Base-by-base conservation (phyloP, 73 alveolate species). In the Paramecium bursaria region DNA sequence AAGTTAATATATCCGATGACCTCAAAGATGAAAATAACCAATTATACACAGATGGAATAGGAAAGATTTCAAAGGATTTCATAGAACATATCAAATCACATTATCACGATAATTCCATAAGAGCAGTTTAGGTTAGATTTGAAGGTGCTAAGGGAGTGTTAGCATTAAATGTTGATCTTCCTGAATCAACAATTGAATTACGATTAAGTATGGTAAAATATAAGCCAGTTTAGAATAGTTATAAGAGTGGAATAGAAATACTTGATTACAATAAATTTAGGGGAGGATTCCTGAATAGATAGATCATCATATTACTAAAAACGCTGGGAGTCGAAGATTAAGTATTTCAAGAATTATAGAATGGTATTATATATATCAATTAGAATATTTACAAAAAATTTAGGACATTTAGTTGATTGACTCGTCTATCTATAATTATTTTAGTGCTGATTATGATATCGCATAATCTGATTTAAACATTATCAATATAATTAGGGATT, bases 121-220 rank as follows among this genome's bases (percentile, higher is more conserved):
- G 94, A 5, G 98, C 98, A 23, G 57, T 94, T 50, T 95, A 94
- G 73, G 73, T 94, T 1, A 75, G 98, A 55, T 77, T 89, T 73
- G 93, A 88, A 85, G 98, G 98, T 13, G 91, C 92, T 14, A 94
- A 94, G 75, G 98, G 98, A 2, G 95, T 94, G 6, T 90, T 94
- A 7, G 94, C 92, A 0, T 85, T 94, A 30, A 90, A 94, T 92
- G 91, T 90, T 4, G 49, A 2, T 60, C 79, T 92, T 52, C 85
- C 73, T 4, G 91, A 91, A 55, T 50, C 86, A 67, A 75, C 77
- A 42, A 86, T 94, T 30, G 75, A 87, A 19, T 73, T 94, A 11
- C 90, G 98, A 54, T 91, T 91, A 23, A 87, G 95, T 30, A 90
- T 89, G 94, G 74, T 87, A 77, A 94, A 94, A 85, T 94, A 85